Base-by-base conservation (phyloP, 139 green algal species). In the Chlorella sp. region DNA sequence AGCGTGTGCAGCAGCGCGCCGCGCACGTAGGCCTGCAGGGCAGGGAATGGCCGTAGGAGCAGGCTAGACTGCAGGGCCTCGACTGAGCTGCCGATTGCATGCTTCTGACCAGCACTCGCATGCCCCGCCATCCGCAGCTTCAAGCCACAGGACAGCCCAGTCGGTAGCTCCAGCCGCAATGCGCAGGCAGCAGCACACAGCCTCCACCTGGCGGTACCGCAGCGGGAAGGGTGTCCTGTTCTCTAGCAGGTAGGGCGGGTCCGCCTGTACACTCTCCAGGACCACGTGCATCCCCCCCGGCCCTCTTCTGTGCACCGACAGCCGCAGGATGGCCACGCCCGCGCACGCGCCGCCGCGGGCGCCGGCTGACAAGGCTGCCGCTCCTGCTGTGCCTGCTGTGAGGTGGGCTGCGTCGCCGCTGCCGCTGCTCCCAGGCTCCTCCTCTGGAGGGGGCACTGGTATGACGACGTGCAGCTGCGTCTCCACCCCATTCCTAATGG, bases 211-310 rank as follows among this genome's bases (percentile, higher is more conserved):
- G 13, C 91, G 87, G 89, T 92, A 96, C 62, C 79, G 84, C 73
- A 96, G 85, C 25, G 83, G 82, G n/a, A 87, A 44, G 5, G 41
- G 30, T 4, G 89, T 92, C 26, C 86, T 86, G 87, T 96, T 96
- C 78, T 93, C 88, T n/a, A 96, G 72, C 12, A 91, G 82, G 74
- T 92, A 93, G 30, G 92, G 91, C 1, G 90, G 85, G 60, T 88
- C 73, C 23, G 88, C 88, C 5, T 89, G 86, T 28, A 93, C 79
- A 15, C 71, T 89, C 73, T 94, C 86, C 74, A 94, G 84, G 47
- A 91, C 78, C 26, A 95, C 30, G 39, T 88, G 78, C 64, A 93
- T 32, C 55, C 88, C 92, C 60, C 93, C 94, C 0, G 87, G 88
- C 6, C 51, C 64, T 30, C 87, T 81, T 20, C 91, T 51, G 67